These are phyloP conservation scores for Rhizopogon vinicolor DNA, from an alignment of 768 basidiomycete genomes.

Conservation along the genomic window DNA sequence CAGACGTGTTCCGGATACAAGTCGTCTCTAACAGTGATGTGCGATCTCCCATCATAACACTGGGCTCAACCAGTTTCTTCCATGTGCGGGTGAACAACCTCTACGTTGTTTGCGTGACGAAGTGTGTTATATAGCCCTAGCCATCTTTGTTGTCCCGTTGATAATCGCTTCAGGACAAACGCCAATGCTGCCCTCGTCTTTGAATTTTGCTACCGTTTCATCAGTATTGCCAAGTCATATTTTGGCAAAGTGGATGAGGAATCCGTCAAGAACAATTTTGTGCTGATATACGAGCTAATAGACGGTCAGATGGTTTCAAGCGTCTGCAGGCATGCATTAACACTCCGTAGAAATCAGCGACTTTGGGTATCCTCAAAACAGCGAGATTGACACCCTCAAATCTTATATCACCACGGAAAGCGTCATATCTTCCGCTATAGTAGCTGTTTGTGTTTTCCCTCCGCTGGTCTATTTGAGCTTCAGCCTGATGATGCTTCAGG, in stretches of 20 bases:
- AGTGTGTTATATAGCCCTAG: conserved; percentile 46
- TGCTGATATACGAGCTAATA: conserved; percentile 95
- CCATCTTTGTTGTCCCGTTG: neutral
- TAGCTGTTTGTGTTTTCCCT: conserved; percentile 51
- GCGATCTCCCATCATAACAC: conserved; percentile 93
- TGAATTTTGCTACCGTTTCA: conserved; percentile 96
- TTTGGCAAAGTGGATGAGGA: conserved; percentile 99
- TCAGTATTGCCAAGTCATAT: conserved; percentile 90
- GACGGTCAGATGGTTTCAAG: conserved; percentile 59
- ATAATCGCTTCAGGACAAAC: conserved; percentile 62
- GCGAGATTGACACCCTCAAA: conserved; percentile 96
- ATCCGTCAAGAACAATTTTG: conserved; percentile 98
- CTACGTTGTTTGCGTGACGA: conserved; percentile 93
- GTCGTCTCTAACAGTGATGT: conserved; percentile 98
- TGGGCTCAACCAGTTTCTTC: conserved; percentile 98
- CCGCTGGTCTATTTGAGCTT: neutral
- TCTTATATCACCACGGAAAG: conserved; percentile 98
- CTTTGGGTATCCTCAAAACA: conserved; percentile 99
- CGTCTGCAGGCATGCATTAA: neutral
- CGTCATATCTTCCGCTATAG: conserved; percentile 80
- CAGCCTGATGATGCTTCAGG: conserved; percentile 40
- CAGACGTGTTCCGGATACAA: conserved; percentile 98
- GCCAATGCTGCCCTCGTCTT: conserved; percentile 97
- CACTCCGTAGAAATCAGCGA: conserved; percentile 83
- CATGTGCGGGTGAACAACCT: conserved; percentile 95